Base-by-base conservation (phyloP, 2,329 filamentous ascomycete species). In the Neonectria neomacrospora region DNA sequence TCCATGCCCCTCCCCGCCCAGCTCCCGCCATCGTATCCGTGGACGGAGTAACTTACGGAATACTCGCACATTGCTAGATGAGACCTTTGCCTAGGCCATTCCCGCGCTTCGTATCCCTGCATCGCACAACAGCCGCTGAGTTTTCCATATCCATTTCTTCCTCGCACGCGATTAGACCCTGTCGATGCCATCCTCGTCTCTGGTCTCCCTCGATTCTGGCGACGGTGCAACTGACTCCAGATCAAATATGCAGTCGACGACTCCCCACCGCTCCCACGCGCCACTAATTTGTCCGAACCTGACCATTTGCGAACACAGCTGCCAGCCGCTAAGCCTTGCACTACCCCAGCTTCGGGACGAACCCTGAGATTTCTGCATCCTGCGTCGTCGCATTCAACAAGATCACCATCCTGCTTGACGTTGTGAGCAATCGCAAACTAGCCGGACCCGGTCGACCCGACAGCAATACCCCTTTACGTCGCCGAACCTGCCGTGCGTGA, bases 171-270 rank as follows among this genome's bases (percentile, higher is more conserved):
- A 60, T 22, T 10, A 57, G 42, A 50, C 37, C 51, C 56, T 54
- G 57, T 48, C 58, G 45, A 32, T 54, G 57, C 42, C 53, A 37
- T 26, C 30, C 64, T 51, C 50, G 59, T 63, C 51, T 34, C 32
- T 5, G 32, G 37, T 39, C 37, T 39, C 44, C 41, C 50, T 63
- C 58, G 64, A 66, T 54, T 55, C 54, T 32, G 23, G 61, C 44
- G 53, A 55, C 53, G 34, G 67, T 71, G 61, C 26, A 37, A 65
- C 65, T 51, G 67, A 55, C 56, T 58, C 45, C 26, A 66, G 58
- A 67, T 70, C 65, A 70, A 55, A 58, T 63, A 52, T 67, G 67
- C 61, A 67, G 45, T 45, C 55, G 58, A 62, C 58, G 54, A 39
- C 57, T 60, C 65, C 62, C 54, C 58, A 54, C 67, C 44, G 66